A percentile compares a stretch with the other conserved stretches of the same genome.
Conservation (phyloP, 2,329 filamentous ascomycete genomes). For the Talaromyces atroroseus region DNA sequence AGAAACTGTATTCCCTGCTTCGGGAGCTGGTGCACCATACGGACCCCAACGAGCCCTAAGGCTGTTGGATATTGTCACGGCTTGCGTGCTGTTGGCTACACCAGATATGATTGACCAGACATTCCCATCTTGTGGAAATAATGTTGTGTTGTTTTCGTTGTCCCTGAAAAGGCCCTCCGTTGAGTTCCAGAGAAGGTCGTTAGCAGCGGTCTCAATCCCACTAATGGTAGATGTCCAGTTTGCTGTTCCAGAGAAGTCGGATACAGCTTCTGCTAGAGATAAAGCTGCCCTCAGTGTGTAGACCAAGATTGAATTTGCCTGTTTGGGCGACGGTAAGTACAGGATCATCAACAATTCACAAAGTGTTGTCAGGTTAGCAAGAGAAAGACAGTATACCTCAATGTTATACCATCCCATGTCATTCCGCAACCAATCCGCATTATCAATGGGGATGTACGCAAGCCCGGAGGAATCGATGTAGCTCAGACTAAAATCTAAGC, state of each 20-base stretch:
- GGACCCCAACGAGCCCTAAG: slow-evolving; percentile 39
- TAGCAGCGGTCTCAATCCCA: slow-evolving; percentile 22
- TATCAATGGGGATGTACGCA: slow-evolving; percentile 40
- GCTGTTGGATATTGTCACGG: slow-evolving; percentile 28
- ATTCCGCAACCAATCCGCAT: slow-evolving; percentile 43
- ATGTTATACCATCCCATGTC: slow-evolving; percentile 46
- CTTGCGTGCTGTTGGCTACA: slow-evolving; percentile 16
- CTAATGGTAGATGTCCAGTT: slow-evolving; percentile 20
- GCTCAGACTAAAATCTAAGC: slow-evolving; percentile 37
- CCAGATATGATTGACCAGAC: neutral
- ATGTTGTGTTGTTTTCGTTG: slow-evolving; percentile 15
- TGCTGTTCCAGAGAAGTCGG: neutral
- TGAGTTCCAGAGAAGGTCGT: slow-evolving; percentile 24
- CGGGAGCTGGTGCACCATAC: slow-evolving; percentile 43
- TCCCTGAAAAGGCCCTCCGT: slow-evolving; percentile 21
- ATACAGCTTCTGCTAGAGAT: neutral
- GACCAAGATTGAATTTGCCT: slow-evolving; percentile 2
- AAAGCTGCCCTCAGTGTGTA: neutral
- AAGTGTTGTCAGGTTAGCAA: too few species aligned
- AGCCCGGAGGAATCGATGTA: slow-evolving; percentile 42
- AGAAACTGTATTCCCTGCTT: slow-evolving; percentile 36
- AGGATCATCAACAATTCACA: neutral
- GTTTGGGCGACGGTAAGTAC: neutral
- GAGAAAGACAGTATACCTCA: neutral
- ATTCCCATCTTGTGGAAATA: neutral